Base-by-base conservation (phyloP, 2,329 filamentous ascomycete species). In the Monascus ruber region DNA sequence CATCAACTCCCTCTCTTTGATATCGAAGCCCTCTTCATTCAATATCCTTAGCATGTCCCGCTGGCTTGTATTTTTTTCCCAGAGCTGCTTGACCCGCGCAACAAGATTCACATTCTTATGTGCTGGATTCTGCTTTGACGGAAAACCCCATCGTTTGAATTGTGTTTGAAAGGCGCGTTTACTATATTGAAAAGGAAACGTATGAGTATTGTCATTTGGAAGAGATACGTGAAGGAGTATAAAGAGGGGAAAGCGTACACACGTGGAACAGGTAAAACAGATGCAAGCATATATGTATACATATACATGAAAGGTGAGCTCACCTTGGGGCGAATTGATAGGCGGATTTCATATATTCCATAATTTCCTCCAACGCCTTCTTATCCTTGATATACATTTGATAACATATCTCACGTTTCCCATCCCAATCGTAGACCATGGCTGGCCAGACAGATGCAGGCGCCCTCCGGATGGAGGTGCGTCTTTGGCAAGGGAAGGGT, bases 71-170 rank as follows among this genome's bases (percentile, higher is more conserved):
- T 89, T 91, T 49, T 68, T 70, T 56, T 85, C 79, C 85, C 85
- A 91, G 51, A 91, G 69, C 62, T 88, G 75, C 54, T 78, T 79
- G 44, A 89, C 73, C 26, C 85, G 76, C 11, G 72, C 73, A 32
- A 84, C 76, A 5, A 89, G 72, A 24, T 67, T 68, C 9, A 71
- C 67, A 55, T 86, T 81, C 53, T 82, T 83, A 54, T 86, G 76
- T 1, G 79, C 78, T 1, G 79, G 78, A 43, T 80, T 78, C 49
- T 83, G 78, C 57, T 85, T 85, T 42, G 73, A 76, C 9, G 84
- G 83, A 49, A 91, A 89, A 5, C 77, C 74, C 85, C 85, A 91
- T 56, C 77, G 71, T 54, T 79, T 81, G 62, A 87, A 85, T 49
- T 86, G 81, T 3, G 72, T 77, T 59, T 86, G 83, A 45, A 81